Evolutionary conservation across 176 grass and related monocot genomes (phyloP), one percentile per base, ranked within the genome.

Genomic region (Aegilops longissima): DNA sequence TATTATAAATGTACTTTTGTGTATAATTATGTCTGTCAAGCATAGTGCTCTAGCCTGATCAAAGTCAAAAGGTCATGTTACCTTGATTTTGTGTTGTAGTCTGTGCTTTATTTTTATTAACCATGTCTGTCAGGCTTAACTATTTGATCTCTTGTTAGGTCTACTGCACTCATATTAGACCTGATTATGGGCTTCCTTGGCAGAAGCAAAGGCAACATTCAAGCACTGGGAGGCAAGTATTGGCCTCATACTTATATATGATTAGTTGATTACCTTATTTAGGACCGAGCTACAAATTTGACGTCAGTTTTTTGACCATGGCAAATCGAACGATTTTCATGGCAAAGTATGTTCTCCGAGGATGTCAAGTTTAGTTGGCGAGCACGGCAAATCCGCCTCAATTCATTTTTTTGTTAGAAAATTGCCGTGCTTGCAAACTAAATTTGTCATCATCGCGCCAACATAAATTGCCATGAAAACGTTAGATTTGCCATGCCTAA

Each of bases 171-270:
- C 92, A 94, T 92, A 96, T 93, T 1, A 82, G 86, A 88, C 94
- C 94, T 40, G 92, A 99, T 88, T 99, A 99, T 69, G 92, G 94
- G 10, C 97, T 99, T 89, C 94, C 94, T 78, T 96, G 97, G 94
- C 94, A 99, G 72, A 99, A 96, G 74, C 92, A 96, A 94, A 94
- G 92, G 87, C 97, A 96, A 75, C 88, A 84, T 82, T 80, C 94
- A 82, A 94, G 92, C 83, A 96, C 94, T 58, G 93, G 94, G 58
- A 99, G 97, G 97, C 88, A 96, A 80, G 31, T 40, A 59, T 59
- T 90, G 38, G 61, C 87, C 38, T 83, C 61, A 82, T 80, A 36
- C 42, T 33, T 73, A 54, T 84, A 27, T 67, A 42, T 38, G 17
- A 18, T 47, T 52, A 52, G 47, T 51, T 51, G 47, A 51, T 51